Conservation (phyloP, 495 filamentous ascomycete species). For the Xylaria nigripes region DNA sequence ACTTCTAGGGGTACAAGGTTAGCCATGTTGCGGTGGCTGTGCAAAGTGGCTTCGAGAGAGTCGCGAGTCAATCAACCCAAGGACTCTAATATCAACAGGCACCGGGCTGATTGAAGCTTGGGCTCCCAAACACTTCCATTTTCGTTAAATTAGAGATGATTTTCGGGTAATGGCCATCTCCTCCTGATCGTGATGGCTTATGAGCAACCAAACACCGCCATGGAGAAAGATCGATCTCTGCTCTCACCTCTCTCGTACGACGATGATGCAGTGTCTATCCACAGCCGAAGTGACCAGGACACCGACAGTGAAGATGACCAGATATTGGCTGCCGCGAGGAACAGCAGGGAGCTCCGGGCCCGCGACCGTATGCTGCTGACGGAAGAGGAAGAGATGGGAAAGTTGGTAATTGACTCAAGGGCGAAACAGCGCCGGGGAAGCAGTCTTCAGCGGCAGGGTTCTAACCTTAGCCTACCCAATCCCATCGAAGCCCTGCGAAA, state of each 20-base stretch:
- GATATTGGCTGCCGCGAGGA: conserved; percentile 52
- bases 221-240: conserved; percentile 35
- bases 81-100: neutral
- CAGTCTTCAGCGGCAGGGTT: conserved; percentile 39
- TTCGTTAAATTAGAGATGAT: neutral
- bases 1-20: no score
- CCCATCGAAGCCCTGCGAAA: conserved; percentile 35
- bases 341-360: conserved; percentile 59
- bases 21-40: neutral
- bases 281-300: conserved; percentile 62
- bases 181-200: conserved; percentile 17
- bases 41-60: neutral
- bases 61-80: neutral
- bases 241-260: conserved; percentile 59
- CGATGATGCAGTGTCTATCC: conserved; percentile 57
- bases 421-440: conserved; percentile 42
- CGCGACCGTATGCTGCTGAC: conserved; percentile 71
- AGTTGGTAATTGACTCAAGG: conserved; percentile 52
- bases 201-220: conserved; percentile 14
- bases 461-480: conserved; percentile 38
- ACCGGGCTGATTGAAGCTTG: neutral
- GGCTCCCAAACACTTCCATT: neutral
- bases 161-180: neutral
- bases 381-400: conserved; percentile 84
- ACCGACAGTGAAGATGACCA: conserved; percentile 72